These are phyloP conservation scores for Nissolia schottii DNA, from an alignment of 306 rosid genomes.

Conservation along the genomic window DNA sequence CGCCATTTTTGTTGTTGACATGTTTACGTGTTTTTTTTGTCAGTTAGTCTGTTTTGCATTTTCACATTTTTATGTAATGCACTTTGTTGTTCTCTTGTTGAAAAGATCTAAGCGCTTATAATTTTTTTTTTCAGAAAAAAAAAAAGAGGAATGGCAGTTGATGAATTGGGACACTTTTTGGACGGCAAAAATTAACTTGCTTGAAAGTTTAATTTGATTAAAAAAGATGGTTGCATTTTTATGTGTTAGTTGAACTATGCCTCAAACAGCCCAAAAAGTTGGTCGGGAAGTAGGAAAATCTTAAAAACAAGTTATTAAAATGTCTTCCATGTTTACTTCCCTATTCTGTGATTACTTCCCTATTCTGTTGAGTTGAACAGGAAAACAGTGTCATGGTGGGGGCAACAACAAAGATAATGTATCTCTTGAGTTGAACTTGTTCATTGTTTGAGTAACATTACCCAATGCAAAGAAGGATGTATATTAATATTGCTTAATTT, in stretches of 20 bases:
- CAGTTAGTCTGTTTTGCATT: too few relatives aligned
- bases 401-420: conserved; percentile 30
- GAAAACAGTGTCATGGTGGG: neutral
- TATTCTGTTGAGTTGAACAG: neutral
- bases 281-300: neutral
- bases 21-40: too few relatives aligned
- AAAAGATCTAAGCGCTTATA: too few relatives aligned
- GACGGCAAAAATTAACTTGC: conserved; percentile 17
- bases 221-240: neutral
- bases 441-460: too few relatives aligned
- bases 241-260: conserved; percentile 37
- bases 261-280: neutral
- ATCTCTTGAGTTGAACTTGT: too few relatives aligned
- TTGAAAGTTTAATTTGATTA: neutral
- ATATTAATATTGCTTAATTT: neutral
- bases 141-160: conserved; percentile 2
- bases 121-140: too few relatives aligned
- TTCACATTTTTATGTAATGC: too few relatives aligned
- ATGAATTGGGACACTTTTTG: conserved; percentile 23
- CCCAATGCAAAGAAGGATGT: neutral
- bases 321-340: neutral
- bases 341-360: neutral
- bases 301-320: neutral
- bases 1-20: too few relatives aligned
- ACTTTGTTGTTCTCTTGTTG: too few relatives aligned